These are phyloP conservation scores for Nakazawaea laoshanensis DNA, from an alignment of 805 yeast species.

Conservation along the genomic window DNA sequence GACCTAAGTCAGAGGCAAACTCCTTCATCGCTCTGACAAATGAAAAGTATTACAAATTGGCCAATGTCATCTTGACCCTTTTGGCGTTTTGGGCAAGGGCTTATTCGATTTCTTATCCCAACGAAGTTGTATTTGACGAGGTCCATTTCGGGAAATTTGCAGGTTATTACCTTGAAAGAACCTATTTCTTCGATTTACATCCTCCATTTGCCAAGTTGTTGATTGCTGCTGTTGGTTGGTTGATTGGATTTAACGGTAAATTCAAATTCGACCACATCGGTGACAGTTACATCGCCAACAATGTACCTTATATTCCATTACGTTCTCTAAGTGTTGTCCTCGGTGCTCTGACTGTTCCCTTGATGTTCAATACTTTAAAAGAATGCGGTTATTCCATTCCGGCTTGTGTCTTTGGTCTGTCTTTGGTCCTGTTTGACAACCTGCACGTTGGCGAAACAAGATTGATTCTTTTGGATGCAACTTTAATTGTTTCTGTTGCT, in stretches of 20 bases:
- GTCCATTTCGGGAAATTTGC: conserved; percentile 86
- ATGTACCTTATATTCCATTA: conserved; percentile 81
- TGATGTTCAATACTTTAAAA: conserved; percentile 78
- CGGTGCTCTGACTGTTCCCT: conserved; percentile 76
- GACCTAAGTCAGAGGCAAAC: conserved; percentile 8
- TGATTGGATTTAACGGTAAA: conserved; percentile 85
- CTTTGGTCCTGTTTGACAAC: conserved; percentile 75
- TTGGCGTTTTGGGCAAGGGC: conserved; percentile 48
- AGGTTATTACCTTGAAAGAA: conserved; percentile 76
- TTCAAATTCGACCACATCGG: conserved; percentile 92
- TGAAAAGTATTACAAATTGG: conserved; percentile 23
- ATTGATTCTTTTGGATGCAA: conserved; percentile 85
- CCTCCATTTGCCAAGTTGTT: conserved; percentile 96
- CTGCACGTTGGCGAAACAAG: conserved; percentile 90
- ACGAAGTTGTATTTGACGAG: conserved; percentile 78
- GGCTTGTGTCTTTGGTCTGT: conserved; percentile 69
- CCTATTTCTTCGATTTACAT: conserved; percentile 93
- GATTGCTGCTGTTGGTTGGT: conserved; percentile 83
- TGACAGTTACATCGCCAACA: conserved; percentile 63
- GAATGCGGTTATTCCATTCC: conserved; percentile 74
- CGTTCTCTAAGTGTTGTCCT: conserved; percentile 73
- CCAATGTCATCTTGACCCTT: conserved; percentile 28
- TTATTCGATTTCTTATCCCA: conserved; percentile 52
- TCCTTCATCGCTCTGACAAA: conserved; percentile 16
- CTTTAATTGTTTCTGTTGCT: conserved; percentile 78